Evolutionary conservation across 1,284 basidiomycete genomes (phyloP), one percentile per base, ranked within the genome.

Genomic region (Tremellales sp.): DNA sequence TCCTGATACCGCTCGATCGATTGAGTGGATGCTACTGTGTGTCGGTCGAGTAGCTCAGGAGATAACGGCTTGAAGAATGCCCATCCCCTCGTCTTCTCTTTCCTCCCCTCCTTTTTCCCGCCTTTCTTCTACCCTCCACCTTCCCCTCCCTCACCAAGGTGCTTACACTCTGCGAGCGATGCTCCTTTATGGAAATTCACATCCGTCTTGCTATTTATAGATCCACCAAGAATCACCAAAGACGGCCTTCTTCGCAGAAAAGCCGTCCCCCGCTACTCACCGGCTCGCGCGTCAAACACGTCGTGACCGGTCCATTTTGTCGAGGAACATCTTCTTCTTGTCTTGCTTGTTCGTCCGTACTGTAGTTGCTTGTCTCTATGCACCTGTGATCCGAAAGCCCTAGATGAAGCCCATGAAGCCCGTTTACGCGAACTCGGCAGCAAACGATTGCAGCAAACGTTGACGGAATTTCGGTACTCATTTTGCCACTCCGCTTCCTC

Each of bases 101-200:
- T 43, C 40, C 33, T 6, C 13, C 18, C 14, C 21, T 39, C 14
- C 18, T n/a, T 12, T 33, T n/a, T n/a, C n/a, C n/a, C n/a, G n/a
- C n/a, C n/a, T n/a, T n/a, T n/a, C n/a, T n/a, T 16, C 29, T n/a
- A 25, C 40, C 16, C 46, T 35, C 33, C 28, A 42, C 42, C 51
- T 24, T 21, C 32, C 38, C 40, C 34, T 41, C 40, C 43, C 48
- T 38, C 32, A n/a, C 33, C 22, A 55, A 54, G 67, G 67, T 70
- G 66, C 63, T 70, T 66, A 70, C 67, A 70, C 67, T 70, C 67
- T 70, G 67, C 67, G 63, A 60, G 59, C 63, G 65, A 61, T 59
- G 60, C 54, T 54, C 50, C 39, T 48, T n/a, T n/a, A n/a, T n/a
- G n/a, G n/a, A n/a, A n/a, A n/a, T 56, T 62, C 55, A 66, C 57